Evolutionary conservation across 768 basidiomycete species (phyloP), one percentile per base, ranked within the genome.

Genomic region (Lentinula guzmanii): DNA sequence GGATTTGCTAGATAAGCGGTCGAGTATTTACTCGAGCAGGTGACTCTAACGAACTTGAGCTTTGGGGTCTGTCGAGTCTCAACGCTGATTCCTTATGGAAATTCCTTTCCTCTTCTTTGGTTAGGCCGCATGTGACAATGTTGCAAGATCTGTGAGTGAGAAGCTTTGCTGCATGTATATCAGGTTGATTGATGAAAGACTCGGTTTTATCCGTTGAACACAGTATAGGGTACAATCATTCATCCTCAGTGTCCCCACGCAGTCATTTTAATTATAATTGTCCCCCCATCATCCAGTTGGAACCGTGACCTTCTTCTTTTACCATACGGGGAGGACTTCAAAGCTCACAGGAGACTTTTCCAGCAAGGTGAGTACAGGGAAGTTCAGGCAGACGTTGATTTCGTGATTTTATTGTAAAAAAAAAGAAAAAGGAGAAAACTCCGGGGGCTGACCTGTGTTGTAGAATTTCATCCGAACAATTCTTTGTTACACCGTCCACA

Each of bases 1-100:
- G 31, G 76, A 75, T 8, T 66, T 79, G 5, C 69, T 79, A n/a
- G 73, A 77, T 43, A 72, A 72, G 46, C 67, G 74, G 11, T 75
- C 75, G 1, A 62, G 68, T 5, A 75, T 73, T 5, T 79, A 79
- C 64, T 77, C 78, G 5, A 70, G 69, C 64, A 71, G 78, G 55
- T 60, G 48, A 13, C 28, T 34, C 28, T 7, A 13, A 39, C 13
- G 16, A 5, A 15, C 3, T 43, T 43, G 11, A 18, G 3, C 7
- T 77, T 48, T 60, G 52, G 15, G 41, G 54, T 46, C n/a, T 16
- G 35, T 28, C 28, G 37, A 4, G 21, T 43, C 15, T 6, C 11
- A n/a, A n/a, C n/a, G 51, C 31, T 50, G 39, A 42, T 24, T 18
- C 18, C 21, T 48, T 7, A 2, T 24, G 18, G 18, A 5, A 53